phyloP scores from a whole-genome alignment of 164 flowering plant species.

The Stephania cephalantha region DNA sequence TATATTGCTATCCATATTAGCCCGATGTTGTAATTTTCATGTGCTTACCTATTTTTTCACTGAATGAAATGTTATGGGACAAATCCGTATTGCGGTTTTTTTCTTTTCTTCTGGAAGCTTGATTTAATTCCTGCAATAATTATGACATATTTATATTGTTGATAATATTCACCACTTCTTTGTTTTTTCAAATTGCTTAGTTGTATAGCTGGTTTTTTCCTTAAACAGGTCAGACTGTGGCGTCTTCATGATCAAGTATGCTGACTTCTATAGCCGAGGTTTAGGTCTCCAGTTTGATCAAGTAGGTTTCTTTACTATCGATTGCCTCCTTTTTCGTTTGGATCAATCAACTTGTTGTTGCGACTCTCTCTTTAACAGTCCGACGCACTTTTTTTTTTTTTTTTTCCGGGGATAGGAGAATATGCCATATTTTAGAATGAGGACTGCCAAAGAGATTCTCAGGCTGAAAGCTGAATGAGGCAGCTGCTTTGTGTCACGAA shows the following conservation, averaged over 20 bases:
- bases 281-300: slow-evolving; percentile 66
- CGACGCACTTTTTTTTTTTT: neutral
- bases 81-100: no score
- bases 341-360: neutral
- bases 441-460: slow-evolving; percentile 84
- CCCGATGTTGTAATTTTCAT: no score
- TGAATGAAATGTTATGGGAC: no score
- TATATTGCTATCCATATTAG: no score
- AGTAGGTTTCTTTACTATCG: slow-evolving; percentile 32
- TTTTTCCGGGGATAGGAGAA: slow-evolving; percentile 38
- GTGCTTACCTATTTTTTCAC: no score
- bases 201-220: neutral
- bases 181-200: neutral
- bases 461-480: slow-evolving; percentile 72
- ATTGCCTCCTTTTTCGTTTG: neutral
- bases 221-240: slow-evolving; percentile 84
- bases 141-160: neutral
- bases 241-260: slow-evolving; percentile 93
- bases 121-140: neutral
- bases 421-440: slow-evolving; percentile 83
- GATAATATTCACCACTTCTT: neutral
- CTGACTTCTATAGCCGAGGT: slow-evolving; percentile 92
- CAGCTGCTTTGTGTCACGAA: neutral
- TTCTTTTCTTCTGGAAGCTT: neutral
- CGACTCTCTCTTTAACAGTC: neutral